A percentile compares a stretch with the other conserved stretches of the same genome.
Conservation (phyloP, 148 eudicot species). For the Nepenthes mirabilis region DNA sequence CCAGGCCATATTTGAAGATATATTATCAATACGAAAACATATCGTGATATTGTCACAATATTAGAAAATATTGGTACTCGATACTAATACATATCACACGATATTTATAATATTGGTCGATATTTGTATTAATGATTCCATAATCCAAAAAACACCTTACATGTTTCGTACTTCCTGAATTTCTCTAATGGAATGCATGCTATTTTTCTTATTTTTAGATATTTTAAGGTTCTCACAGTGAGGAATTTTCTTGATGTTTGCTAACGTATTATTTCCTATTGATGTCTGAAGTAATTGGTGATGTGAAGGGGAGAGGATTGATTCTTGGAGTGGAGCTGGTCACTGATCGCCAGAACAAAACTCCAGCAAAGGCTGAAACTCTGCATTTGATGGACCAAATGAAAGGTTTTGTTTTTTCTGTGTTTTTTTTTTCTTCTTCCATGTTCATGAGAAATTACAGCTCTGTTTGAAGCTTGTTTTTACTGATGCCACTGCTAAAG, state of each 20-base stretch:
- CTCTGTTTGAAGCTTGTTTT: not conserved
- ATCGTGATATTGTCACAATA: no score
- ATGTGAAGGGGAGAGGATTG: constrained; percentile 93
- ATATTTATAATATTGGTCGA: no score
- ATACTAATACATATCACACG: no score
- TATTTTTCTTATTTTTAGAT: no score
- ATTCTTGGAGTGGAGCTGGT: constrained; percentile 92
- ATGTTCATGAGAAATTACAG: not conserved
- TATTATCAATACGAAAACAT: no score
- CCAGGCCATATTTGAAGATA: no score
- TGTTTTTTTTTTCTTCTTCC: not conserved
- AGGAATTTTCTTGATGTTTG: not conserved
- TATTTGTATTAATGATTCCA: no score
- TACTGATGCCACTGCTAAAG: not conserved
- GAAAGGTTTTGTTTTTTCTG: constrained; percentile 39
- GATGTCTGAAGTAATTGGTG: constrained; percentile 68
- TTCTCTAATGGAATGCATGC: no score
- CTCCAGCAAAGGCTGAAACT: constrained; percentile 84
- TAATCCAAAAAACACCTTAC: no score
- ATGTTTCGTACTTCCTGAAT: no score
- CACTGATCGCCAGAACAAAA: constrained; percentile 69
- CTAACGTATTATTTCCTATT: not conserved
- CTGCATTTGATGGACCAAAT: constrained; percentile 86
- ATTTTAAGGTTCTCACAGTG: not conserved
- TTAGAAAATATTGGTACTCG: no score